Percentiles rank a stretch among this genome's conserved stretches.
Conservation (phyloP, 2,329 filamentous ascomycete species). For the Ceratocystis diversiconidia region DNA sequence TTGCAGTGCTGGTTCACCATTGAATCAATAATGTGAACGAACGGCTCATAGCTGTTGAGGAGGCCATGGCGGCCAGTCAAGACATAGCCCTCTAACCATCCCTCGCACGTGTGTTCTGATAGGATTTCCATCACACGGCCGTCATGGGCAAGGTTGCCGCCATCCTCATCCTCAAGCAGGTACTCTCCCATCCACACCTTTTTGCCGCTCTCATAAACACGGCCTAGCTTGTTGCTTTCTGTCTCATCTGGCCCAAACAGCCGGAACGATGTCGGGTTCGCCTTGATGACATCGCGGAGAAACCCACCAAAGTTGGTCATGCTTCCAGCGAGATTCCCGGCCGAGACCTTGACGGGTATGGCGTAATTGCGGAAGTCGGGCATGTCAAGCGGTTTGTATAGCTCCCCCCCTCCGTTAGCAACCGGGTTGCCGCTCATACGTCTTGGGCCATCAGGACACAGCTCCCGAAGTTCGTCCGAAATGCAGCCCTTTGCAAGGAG, state of each 20-base stretch:
- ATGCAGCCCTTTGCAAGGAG: slow-evolving; percentile 54
- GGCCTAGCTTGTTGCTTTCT: slow-evolving; percentile 62
- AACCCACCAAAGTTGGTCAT: slow-evolving; percentile 58
- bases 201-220: slow-evolving; percentile 59
- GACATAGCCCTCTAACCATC: slow-evolving; percentile 68
- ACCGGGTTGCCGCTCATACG: slow-evolving; percentile 70
- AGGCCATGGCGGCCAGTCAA: slow-evolving; percentile 62
- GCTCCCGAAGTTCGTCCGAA: slow-evolving; percentile 44
- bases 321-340: slow-evolving; percentile 41
- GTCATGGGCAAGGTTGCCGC: slow-evolving; percentile 53
- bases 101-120: slow-evolving; percentile 67
- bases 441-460: slow-evolving; percentile 49
- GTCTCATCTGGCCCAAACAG: slow-evolving; percentile 71
- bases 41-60: slow-evolving; percentile 70
- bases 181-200: slow-evolving; percentile 72
- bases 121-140: slow-evolving; percentile 74
- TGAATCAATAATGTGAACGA: slow-evolving; percentile 70
- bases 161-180: slow-evolving; percentile 60
- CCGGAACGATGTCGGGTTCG: slow-evolving; percentile 55
- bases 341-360: slow-evolving; percentile 46
- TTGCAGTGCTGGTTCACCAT: slow-evolving; percentile 84
- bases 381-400: slow-evolving; percentile 53
- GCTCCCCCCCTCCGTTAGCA: slow-evolving; percentile 49
- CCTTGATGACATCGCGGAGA: slow-evolving; percentile 50
- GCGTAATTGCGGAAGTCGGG: slow-evolving; percentile 57